Conservation (phyloP, 768 basidiomycete genomes). For the Amanita polypyramis region DNA sequence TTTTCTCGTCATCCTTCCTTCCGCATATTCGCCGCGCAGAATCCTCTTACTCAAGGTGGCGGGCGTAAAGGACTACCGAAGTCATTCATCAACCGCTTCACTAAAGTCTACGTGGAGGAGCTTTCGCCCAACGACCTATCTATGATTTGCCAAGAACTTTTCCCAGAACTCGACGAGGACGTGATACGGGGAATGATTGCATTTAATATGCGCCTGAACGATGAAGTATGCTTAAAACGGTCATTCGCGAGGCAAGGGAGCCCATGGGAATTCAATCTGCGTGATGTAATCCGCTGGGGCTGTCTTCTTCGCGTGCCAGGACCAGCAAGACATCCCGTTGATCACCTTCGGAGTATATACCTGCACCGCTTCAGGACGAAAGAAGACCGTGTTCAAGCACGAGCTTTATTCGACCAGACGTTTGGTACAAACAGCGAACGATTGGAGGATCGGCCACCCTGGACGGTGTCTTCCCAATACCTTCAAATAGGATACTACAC, state of each 20-base stretch:
- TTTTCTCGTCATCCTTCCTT: conserved; percentile 89
- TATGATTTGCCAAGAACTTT: conserved; percentile 66
- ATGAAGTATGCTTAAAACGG: conserved; percentile 51
- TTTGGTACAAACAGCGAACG: conserved; percentile 25
- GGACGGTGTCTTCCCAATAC: conserved; percentile 34
- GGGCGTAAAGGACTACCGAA: conserved; percentile 96
- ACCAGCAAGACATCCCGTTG: conserved; percentile 37
- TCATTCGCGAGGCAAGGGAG: conserved; percentile 69
- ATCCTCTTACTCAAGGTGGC: conserved; percentile 91
- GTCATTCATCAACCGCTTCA: conserved; percentile 96
- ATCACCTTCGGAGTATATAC: conserved; percentile 66
- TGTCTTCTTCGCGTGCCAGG: conserved; percentile 31
- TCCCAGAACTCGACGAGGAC: conserved; percentile 45
- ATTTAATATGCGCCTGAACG: conserved; percentile 66
- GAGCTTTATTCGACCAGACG: conserved; percentile 39
- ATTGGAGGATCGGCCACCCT: conserved; percentile 19
- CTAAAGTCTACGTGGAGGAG: conserved; percentile 91
- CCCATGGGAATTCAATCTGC: conserved; percentile 98
- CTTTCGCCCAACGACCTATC: conserved; percentile 69
- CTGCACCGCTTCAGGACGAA: conserved; percentile 73
- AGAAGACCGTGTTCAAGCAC: conserved; percentile 51
- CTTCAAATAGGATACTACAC: conserved; percentile 62
- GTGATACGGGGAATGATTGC: conserved; percentile 66
- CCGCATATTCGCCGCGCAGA: conserved; percentile 96
- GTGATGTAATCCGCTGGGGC: conserved; percentile 89